phyloP scores from a whole-genome alignment of 768 basidiomycete genomes.

The Mycena olivaceomarginata region DNA sequence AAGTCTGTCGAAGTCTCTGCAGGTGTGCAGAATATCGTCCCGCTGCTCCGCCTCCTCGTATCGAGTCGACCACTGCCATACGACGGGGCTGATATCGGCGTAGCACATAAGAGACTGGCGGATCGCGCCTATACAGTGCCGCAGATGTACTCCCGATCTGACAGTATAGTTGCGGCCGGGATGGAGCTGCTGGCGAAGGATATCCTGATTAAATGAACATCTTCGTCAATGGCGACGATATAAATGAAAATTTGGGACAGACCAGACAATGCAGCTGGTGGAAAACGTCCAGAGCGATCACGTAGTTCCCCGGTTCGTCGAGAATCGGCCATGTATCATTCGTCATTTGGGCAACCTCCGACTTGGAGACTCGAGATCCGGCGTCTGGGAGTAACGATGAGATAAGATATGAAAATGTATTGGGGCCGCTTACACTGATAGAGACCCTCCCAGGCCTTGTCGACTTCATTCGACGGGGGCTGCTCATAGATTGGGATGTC shows the following conservation, averaged over 20 bases:
- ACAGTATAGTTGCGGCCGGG: constrained; percentile 38
- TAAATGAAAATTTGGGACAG: neutral
- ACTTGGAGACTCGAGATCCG: constrained; percentile 38
- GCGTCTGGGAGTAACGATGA: constrained; percentile 26
- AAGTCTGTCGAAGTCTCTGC: constrained; percentile 41
- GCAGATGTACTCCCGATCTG: constrained; percentile 27
- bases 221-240: neutral
- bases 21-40: constrained; percentile 45
- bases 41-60: constrained; percentile 37
- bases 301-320: constrained; percentile 41
- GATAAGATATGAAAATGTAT: neutral
- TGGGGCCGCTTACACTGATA: constrained; percentile 36
- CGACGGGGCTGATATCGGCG: constrained; percentile 42
- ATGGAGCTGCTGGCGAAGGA: constrained; percentile 35
- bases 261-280: constrained; percentile 50
- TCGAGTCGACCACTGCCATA: constrained; percentile 44
- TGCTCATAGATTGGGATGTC: constrained; percentile 43
- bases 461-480: constrained; percentile 39
- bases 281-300: constrained; percentile 46
- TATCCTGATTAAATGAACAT: constrained; percentile 25
- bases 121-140: constrained; percentile 44
- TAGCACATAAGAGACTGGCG: constrained; percentile 44
- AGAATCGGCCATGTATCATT: constrained; percentile 47
- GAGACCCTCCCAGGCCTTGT: constrained; percentile 44
- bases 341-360: constrained; percentile 37